phyloP scores from a whole-genome alignment of 345 rosid genomes.

The Crucihimalaya himalaica region DNA sequence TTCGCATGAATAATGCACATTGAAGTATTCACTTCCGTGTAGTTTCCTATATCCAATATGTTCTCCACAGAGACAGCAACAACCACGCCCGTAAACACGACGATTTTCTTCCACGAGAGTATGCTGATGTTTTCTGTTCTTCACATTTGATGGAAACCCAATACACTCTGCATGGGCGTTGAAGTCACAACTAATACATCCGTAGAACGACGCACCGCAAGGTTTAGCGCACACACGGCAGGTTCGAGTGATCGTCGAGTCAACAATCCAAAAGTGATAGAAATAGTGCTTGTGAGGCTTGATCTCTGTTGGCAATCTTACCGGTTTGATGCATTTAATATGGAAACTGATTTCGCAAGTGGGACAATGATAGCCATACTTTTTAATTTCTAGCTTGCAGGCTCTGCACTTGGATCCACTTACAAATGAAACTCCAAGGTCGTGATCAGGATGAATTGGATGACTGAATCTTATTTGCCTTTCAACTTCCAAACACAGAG shows the following conservation, averaged over 20 bases:
- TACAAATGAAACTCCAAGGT: not conserved
- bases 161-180: conserved; percentile 4
- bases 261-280: not conserved
- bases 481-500: not conserved
- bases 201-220: conserved; percentile 10
- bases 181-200: not conserved
- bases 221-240: not conserved
- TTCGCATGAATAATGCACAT: not conserved
- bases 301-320: not conserved
- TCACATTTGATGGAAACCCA: not conserved
- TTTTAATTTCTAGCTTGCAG: not conserved
- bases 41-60: not conserved
- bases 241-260: not conserved
- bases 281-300: not conserved
- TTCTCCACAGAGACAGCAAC: not conserved
- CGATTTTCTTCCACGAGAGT: too few species aligned
- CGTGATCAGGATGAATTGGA: not conserved
- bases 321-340: not conserved
- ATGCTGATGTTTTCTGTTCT: not conserved
- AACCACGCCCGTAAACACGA: not conserved
- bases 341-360: not conserved
- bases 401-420: conserved; percentile 7
- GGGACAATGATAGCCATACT: not conserved
- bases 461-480: not conserved
- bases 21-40: not conserved